Percentiles rank a stretch among this genome's conserved stretches.
phyloP scores from a whole-genome alignment of 2,329 filamentous ascomycete species.

The Trichoderma sp. region DNA sequence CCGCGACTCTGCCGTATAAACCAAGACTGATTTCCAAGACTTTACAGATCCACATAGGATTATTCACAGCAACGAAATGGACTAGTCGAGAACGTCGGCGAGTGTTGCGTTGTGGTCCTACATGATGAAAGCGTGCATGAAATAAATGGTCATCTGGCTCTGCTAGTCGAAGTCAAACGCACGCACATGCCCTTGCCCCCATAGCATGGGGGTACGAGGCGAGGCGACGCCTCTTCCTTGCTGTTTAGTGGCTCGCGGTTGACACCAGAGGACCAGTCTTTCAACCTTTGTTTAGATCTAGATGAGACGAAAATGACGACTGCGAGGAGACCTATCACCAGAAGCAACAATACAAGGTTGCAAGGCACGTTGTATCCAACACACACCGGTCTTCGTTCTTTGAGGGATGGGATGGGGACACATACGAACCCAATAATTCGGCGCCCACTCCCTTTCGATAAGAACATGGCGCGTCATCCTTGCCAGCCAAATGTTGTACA shows the following conservation, averaged over 20 bases:
- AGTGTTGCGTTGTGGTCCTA: slow-evolving; percentile 17
- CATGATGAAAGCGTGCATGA: slow-evolving; percentile 21
- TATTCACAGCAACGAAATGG: neutral
- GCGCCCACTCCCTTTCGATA: neutral
- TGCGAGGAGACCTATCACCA: neutral
- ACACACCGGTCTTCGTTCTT: neutral
- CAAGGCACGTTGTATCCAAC: neutral
- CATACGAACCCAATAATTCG: neutral
- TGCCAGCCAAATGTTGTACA: slow-evolving; percentile 14
- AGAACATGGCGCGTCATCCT: slow-evolving; percentile 15
- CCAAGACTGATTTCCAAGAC: neutral
- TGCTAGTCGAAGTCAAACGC: slow-evolving; percentile 21
- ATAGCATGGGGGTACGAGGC: slow-evolving; percentile 12
- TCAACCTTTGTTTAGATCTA: neutral
- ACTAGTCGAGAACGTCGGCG: slow-evolving; percentile 16
- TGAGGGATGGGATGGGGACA: neutral
- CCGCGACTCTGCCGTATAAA: neutral
- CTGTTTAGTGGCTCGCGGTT: neutral
- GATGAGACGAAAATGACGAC: neutral
- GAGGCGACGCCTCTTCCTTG: slow-evolving; percentile 7
- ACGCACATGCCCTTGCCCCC: slow-evolving; percentile 10
- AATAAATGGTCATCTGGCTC: slow-evolving; percentile 20
- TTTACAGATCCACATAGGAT: neutral
- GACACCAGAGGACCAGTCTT: neutral
- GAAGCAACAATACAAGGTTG: neutral